A percentile compares a stretch with the other conserved stretches of the same genome.
Conservation (phyloP, 1,139 yeast genomes). For the Zygoascus sp. region DNA sequence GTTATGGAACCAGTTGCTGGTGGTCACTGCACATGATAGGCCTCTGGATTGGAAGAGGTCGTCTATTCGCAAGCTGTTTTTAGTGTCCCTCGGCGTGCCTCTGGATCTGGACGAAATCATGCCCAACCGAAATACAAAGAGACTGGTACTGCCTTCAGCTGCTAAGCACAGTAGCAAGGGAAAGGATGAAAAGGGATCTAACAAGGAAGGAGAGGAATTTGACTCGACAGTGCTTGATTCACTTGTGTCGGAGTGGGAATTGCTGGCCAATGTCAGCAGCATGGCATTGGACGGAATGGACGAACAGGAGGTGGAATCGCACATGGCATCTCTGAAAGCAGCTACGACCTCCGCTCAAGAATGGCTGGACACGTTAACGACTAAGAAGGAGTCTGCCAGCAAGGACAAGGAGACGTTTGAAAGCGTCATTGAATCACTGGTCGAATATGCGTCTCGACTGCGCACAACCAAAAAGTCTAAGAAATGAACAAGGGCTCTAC, state of each 20-base stretch:
- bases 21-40: slow-evolving; percentile 23
- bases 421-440: slow-evolving; percentile 63
- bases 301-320: slow-evolving; percentile 30
- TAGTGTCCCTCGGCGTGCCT: slow-evolving; percentile 56
- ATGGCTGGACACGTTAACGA: slow-evolving; percentile 48
- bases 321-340: slow-evolving; percentile 26
- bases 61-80: slow-evolving; percentile 51
- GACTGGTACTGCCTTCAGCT: slow-evolving; percentile 29
- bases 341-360: slow-evolving; percentile 34
- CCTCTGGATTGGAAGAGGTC: slow-evolving; percentile 53
- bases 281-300: slow-evolving; percentile 37
- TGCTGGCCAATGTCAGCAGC: slow-evolving; percentile 32
- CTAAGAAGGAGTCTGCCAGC: slow-evolving; percentile 41
- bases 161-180: slow-evolving; percentile 2
- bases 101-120: slow-evolving; percentile 51
- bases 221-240: slow-evolving; percentile 16
- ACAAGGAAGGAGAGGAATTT: background rate
- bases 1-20: slow-evolving; percentile 36
- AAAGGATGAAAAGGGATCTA: background rate
- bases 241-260: slow-evolving; percentile 28
- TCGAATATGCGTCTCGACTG: slow-evolving; percentile 58
- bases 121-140: slow-evolving; percentile 32
- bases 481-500: background rate
- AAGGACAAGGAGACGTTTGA: slow-evolving; percentile 62
- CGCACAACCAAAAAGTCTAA: slow-evolving; percentile 16